Conservation (phyloP, 169 alveolate species). For the Ichthyophthirius multifiliis region DNA sequence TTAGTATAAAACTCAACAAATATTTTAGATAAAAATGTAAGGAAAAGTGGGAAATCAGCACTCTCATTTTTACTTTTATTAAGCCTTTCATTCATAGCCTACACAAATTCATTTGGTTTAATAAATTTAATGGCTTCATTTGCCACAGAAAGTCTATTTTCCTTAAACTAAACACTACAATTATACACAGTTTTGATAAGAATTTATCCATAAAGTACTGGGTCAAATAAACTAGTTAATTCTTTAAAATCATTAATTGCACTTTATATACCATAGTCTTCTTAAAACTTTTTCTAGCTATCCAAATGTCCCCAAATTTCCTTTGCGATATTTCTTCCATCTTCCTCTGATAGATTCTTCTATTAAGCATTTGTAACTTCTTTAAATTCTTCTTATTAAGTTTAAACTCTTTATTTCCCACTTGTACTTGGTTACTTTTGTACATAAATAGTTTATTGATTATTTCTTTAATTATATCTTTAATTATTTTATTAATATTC, state of each 20-base stretch:
- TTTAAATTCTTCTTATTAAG: background rate
- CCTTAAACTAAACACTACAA: background rate
- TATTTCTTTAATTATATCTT: background rate
- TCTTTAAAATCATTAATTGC: background rate
- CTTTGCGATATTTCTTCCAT: background rate
- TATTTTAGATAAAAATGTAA: background rate
- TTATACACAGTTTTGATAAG: background rate
- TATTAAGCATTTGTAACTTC: background rate
- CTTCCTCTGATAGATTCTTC: background rate
- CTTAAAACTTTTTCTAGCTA: background rate
- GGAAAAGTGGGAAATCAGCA: conserved; percentile 10
- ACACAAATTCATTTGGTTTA: background rate
- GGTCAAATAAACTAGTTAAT: background rate
- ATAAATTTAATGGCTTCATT: background rate
- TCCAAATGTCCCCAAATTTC: conserved; percentile 4
- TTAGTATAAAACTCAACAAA: background rate
- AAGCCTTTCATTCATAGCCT: background rate
- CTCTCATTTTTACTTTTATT: background rate
- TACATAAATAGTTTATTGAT: background rate
- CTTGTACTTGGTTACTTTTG: background rate
- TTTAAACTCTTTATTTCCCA: background rate
- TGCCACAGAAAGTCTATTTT: background rate
- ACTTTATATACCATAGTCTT: background rate
- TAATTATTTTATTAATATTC: background rate
- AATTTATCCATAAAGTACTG: background rate